These are phyloP conservation scores for Aspergillaceae sp. DNA, from an alignment of 2,329 filamentous ascomycete genomes.

Conservation along the genomic window DNA sequence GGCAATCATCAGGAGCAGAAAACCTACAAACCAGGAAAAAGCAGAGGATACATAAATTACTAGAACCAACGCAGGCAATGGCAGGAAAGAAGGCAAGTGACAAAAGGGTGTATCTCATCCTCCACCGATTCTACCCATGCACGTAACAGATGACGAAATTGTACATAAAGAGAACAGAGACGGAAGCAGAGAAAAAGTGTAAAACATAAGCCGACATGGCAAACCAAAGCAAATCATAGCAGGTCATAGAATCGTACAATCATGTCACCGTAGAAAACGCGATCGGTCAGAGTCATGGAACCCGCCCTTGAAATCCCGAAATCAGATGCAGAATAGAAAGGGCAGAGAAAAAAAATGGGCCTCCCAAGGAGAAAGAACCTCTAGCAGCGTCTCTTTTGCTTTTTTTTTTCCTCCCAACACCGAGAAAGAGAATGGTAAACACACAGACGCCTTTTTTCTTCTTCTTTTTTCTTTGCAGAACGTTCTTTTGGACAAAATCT, in stretches of 20 bases:
- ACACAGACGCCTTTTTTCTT: too few relatives aligned
- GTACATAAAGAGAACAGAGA: conserved; percentile 2
- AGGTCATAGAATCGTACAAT: conserved; percentile 31
- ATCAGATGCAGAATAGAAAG: conserved; percentile 1
- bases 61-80: background rate
- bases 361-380: background rate
- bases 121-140: background rate
- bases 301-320: conserved; percentile 12
- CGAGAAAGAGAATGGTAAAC: too few relatives aligned
- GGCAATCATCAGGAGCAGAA: conserved; percentile 1
- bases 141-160: background rate
- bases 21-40: background rate
- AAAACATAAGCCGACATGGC: conserved; percentile 10
- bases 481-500: background rate
- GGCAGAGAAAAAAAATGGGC: conserved; percentile 1
- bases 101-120: background rate
- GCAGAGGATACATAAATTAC: background rate
- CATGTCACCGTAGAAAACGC: conserved; percentile 20
- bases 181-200: background rate
- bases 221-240: conserved; percentile 14
- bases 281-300: conserved; percentile 3
- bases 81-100: background rate
- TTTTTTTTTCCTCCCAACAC: background rate
- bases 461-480: background rate
- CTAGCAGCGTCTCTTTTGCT: conserved; percentile 11